Base-by-base conservation (phyloP, 2,329 filamentous ascomycete species). In the Catunica adiposa region DNA sequence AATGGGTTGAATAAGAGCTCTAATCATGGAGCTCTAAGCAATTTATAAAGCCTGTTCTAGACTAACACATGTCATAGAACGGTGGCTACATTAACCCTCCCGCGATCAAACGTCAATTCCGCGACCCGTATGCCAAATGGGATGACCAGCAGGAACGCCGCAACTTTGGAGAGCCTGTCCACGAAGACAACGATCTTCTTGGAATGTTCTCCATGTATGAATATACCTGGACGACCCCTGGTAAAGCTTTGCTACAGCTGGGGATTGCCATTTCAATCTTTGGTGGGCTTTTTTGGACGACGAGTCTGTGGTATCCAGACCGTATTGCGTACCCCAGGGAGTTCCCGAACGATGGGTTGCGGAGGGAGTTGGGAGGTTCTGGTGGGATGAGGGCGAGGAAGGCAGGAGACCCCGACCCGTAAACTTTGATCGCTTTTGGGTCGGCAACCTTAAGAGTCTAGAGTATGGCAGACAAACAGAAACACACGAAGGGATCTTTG, bases 121-220 rank as follows among this genome's bases (percentile, higher is more conserved):
- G 92, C 67, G 92, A 97, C 69, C 92, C 94, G 37, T 80, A 97
- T 68, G 90, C 71, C 66, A 83, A 87, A 66, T 98, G 89, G 88
- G 97, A 89, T 87, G 90, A 98, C 71, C 85, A 89, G 70, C 92
- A 98, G 73, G 92, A 97, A 70, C 83, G 89, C 67, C 82, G 92
- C 65, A 97, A 98, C 77, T 97, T 86, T 68, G 89, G 89, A 70
- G 94, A 98, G 71, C 87, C 90, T 11, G 81, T 94, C 54, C 90
- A 98, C 70, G 94, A 98, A 71, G 92, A 98, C 69, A 85, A 96
- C 70, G 94, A 98, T 68, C 77, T 89, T 57, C 76, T 97, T 57
- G 89, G 89, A 63, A 84, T 95, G 61, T 90, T 98, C 71, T 84
- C 86, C 53, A 81, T 88, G 1, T 82, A 92, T 68, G 83, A 89